Conservation (phyloP, 805 yeast species). For the Wickerhamiella spandovensis region DNA sequence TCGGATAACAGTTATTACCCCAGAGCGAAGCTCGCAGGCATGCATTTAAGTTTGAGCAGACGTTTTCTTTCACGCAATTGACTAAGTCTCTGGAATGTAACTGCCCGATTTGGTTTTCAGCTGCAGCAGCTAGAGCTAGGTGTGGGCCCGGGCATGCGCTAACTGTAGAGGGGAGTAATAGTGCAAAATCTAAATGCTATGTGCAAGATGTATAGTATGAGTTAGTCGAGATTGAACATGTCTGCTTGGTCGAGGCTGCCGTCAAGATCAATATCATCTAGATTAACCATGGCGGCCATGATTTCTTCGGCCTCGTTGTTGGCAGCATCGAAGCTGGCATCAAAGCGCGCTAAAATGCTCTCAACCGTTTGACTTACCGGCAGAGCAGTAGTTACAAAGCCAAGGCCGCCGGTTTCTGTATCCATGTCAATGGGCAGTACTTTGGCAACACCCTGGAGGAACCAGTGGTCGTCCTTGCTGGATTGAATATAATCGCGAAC, state of each 20-base stretch:
- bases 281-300: slow-evolving; percentile 4
- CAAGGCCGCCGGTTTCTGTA: slow-evolving; percentile 53
- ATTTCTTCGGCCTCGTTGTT: slow-evolving; percentile 10
- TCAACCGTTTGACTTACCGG: slow-evolving; percentile 22
- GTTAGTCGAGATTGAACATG: neutral
- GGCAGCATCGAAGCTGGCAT: slow-evolving; percentile 18
- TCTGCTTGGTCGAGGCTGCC: neutral
- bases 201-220: neutral
- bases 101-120: no score
- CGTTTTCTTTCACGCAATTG: no score
- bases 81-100: no score
- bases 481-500: slow-evolving; percentile 71
- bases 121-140: no score
- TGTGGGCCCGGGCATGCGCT: no score
- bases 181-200: no score
- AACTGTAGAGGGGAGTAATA: no score
- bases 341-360: slow-evolving; percentile 16
- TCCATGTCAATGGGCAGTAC: slow-evolving; percentile 88
- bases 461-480: slow-evolving; percentile 86
- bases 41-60: no score
- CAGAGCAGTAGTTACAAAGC: slow-evolving; percentile 31
- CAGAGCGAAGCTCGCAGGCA: no score
- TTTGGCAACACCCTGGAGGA: slow-evolving; percentile 77
- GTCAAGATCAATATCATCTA: neutral
- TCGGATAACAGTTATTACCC: no score